A percentile compares a stretch with the other conserved stretches of the same genome.
phyloP scores from a whole-genome alignment of 2,329 filamentous ascomycete species.

The Cyanodermella asteris region DNA sequence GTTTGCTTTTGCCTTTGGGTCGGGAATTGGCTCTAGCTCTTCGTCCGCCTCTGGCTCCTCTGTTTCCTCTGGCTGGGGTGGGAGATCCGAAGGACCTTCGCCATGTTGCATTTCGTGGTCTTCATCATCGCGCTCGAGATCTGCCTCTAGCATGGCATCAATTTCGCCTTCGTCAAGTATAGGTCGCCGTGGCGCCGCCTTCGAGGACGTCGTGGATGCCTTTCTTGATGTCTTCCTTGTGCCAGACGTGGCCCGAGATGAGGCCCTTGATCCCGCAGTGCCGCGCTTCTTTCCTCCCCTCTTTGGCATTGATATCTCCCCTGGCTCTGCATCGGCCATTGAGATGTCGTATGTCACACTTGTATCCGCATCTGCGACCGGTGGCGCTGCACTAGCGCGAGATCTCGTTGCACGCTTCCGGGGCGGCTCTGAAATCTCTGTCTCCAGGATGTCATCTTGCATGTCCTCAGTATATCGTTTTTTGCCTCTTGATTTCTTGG shows the following conservation, averaged over 20 bases:
- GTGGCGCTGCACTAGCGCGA: too few relatives aligned
- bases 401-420: too few relatives aligned
- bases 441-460: too few relatives aligned
- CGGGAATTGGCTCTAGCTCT: too few relatives aligned
- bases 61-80: too few relatives aligned
- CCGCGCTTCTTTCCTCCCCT: conserved; percentile 31
- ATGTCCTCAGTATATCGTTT: too few relatives aligned
- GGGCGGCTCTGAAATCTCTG: too few relatives aligned
- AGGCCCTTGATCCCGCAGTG: conserved; percentile 29
- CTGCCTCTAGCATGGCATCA: conserved; percentile 42
- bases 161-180: conserved; percentile 42
- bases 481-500: too few relatives aligned
- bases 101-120: conserved; percentile 24
- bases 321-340: conserved; percentile 17
- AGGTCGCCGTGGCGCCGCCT: conserved; percentile 20
- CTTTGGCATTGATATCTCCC: conserved; percentile 14
- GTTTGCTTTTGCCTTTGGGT: too few relatives aligned
- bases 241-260: conserved; percentile 18
- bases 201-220: conserved; percentile 27
- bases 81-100: too few relatives aligned
- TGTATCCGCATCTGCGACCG: conserved; percentile 3
- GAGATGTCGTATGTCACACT: conserved; percentile 31
- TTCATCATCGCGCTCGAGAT: conserved; percentile 37
- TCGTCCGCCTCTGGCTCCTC: too few relatives aligned
- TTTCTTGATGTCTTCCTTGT: too few relatives aligned